A percentile compares a stretch with the other conserved stretches of the same genome.
phyloP scores from a whole-genome alignment of 345 rosid species.

The Bretschneidera sinensis region DNA sequence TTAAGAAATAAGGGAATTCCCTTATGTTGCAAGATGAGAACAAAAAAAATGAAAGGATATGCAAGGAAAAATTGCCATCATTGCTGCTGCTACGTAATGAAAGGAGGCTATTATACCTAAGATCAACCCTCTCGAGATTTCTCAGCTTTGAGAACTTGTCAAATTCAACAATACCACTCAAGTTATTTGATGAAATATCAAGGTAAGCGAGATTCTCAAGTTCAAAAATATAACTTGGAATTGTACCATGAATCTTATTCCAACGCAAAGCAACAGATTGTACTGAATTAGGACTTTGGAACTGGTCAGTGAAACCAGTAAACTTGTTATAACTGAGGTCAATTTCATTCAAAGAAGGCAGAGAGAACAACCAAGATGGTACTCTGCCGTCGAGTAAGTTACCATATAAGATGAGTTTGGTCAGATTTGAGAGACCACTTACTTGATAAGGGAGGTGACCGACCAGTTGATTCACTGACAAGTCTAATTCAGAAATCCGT shows the following conservation, averaged over 20 bases:
- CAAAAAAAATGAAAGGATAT: neutral
- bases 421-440: no score
- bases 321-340: neutral
- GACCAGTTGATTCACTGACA: neutral
- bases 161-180: neutral
- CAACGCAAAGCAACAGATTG: neutral
- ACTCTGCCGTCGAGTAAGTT: no score
- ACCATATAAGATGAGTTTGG: no score
- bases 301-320: neutral
- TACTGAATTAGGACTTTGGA: neutral
- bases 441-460: no score
- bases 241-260: neutral
- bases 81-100: no score
- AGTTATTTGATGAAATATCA: neutral
- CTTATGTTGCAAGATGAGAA: neutral
- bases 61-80: neutral
- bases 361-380: constrained; percentile 11
- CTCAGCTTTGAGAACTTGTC: neutral
- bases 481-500: neutral
- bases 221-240: neutral
- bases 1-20: constrained; percentile 10
- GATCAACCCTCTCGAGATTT: no score
- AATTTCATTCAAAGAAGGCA: neutral
- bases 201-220: neutral
- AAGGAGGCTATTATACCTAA: no score